Conservation (phyloP, 371 early-diverging fungal species). For the Amoeboaphelidium occidentale region DNA sequence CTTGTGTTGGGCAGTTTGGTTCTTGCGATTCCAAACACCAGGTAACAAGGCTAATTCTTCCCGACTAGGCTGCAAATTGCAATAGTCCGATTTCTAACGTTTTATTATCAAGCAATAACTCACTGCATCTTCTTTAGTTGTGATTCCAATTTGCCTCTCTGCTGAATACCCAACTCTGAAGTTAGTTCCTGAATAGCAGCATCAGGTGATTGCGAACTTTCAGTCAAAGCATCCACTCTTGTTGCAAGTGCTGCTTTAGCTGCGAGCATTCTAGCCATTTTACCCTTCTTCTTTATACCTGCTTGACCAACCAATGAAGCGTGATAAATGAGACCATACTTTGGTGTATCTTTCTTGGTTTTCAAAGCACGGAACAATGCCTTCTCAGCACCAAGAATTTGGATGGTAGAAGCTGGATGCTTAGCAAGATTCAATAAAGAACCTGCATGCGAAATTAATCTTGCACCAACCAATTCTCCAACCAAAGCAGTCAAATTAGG, state of each 20-base stretch:
- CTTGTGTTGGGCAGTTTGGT: too few species aligned
- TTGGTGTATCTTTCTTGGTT: slow-evolving; percentile 83
- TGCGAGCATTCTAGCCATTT: slow-evolving; percentile 72
- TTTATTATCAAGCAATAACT: too few species aligned
- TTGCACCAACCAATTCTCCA: slow-evolving; percentile 76
- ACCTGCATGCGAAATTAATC: slow-evolving; percentile 75
- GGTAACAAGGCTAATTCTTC: too few species aligned
- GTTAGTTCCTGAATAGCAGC: slow-evolving; percentile 7
- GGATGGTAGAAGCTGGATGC: slow-evolving; percentile 81
- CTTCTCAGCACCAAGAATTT: slow-evolving; percentile 95
- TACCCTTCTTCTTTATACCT: slow-evolving; percentile 62
- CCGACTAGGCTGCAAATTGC: too few species aligned
- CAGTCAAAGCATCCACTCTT: slow-evolving; percentile 86
- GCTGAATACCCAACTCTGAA: slow-evolving; percentile 56
- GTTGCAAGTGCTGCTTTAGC: slow-evolving; percentile 77
- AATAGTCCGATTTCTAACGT: too few species aligned
- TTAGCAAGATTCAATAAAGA: slow-evolving; percentile 72
- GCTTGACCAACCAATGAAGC: slow-evolving; percentile 70
- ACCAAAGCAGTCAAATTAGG: slow-evolving; percentile 78
- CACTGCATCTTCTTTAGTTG: slow-evolving; percentile 67
- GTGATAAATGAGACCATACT: slow-evolving; percentile 88
- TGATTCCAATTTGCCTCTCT: slow-evolving; percentile 58
- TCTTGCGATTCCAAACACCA: too few species aligned
- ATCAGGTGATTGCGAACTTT: slow-evolving; percentile 7
- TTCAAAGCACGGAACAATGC: slow-evolving; percentile 86